These are phyloP conservation scores for Boletellus sp. DNA, from an alignment of 1,284 basidiomycete species.

Conservation along the genomic window DNA sequence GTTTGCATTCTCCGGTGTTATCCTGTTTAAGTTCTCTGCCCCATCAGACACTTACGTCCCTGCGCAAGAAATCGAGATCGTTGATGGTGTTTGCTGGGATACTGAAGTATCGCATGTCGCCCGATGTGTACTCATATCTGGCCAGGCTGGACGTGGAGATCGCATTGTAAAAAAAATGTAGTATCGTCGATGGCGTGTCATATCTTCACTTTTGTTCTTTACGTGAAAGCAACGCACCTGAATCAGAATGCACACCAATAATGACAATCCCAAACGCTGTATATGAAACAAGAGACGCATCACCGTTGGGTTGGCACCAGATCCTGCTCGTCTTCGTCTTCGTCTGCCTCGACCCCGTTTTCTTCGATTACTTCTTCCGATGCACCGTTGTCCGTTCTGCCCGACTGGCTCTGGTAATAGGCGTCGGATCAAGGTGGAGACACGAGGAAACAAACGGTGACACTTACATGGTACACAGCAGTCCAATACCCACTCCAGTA, in stretches of 20 bases:
- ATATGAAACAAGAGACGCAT: constrained; percentile 11
- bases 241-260: constrained; percentile 1
- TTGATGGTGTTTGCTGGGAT: constrained; percentile 88
- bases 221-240: constrained; percentile 18
- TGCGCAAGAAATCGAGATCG: constrained; percentile 73
- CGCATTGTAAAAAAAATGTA: constrained; percentile 45
- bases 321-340: constrained; percentile 23
- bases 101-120: constrained; percentile 83
- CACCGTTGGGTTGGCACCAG: constrained; percentile 40
- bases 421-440: neutral
- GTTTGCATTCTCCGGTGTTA: neutral
- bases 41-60: constrained; percentile 54
- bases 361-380: constrained; percentile 20
- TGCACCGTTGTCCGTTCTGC: constrained; percentile 6
- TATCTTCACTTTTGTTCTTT: neutral
- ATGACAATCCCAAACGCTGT: neutral
- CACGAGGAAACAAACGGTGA: neutral
- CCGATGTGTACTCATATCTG: constrained; percentile 89
- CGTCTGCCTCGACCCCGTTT: constrained; percentile 27
- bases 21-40: neutral
- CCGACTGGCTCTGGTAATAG: constrained; percentile 25
- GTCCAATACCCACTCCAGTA: constrained; percentile 86
- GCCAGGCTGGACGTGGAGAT: constrained; percentile 77
- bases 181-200: neutral
- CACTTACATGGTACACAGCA: constrained; percentile 70